Conservation (phyloP, 495 filamentous ascomycete genomes). For the Corynascus novoguineensis region DNA sequence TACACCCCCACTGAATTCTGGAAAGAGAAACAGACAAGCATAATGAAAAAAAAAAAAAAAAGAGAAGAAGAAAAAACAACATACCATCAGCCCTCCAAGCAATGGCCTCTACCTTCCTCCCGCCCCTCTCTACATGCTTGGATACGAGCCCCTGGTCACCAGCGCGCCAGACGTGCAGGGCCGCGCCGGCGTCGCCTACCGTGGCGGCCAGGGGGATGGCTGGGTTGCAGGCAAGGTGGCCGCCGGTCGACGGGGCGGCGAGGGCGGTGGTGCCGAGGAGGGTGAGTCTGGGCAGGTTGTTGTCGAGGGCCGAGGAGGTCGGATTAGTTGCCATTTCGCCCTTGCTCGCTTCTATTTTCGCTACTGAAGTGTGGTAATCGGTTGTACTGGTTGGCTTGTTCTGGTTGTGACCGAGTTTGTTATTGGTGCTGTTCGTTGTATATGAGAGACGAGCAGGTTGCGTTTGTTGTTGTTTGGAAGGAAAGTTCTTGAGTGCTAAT, state of each 20-base stretch:
- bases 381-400: background rate
- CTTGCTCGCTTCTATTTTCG: background rate
- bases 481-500: too few relatives aligned
- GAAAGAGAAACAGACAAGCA: background rate
- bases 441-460: too few relatives aligned
- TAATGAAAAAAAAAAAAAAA: background rate
- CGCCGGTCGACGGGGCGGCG: slow-evolving; percentile 28
- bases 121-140: slow-evolving; percentile 45
- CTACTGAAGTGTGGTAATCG: too few relatives aligned
- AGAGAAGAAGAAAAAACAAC: slow-evolving; percentile 13
- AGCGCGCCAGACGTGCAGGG: slow-evolving; percentile 54
- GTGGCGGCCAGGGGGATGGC: slow-evolving; percentile 77
- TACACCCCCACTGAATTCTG: too few relatives aligned
- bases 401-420: background rate
- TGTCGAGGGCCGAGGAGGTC: background rate
- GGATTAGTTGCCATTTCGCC: background rate
- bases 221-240: slow-evolving; percentile 67
- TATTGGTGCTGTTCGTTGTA: too few relatives aligned
- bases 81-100: slow-evolving; percentile 78
- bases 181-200: slow-evolving; percentile 61
- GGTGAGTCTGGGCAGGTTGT: slow-evolving; percentile 23
- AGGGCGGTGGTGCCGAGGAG: slow-evolving; percentile 43
- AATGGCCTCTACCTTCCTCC: slow-evolving; percentile 49
- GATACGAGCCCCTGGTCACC: slow-evolving; percentile 39
- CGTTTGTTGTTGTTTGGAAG: too few relatives aligned